Conservation (phyloP, 2,329 filamentous ascomycete genomes). For the Epichloe uncinata region DNA sequence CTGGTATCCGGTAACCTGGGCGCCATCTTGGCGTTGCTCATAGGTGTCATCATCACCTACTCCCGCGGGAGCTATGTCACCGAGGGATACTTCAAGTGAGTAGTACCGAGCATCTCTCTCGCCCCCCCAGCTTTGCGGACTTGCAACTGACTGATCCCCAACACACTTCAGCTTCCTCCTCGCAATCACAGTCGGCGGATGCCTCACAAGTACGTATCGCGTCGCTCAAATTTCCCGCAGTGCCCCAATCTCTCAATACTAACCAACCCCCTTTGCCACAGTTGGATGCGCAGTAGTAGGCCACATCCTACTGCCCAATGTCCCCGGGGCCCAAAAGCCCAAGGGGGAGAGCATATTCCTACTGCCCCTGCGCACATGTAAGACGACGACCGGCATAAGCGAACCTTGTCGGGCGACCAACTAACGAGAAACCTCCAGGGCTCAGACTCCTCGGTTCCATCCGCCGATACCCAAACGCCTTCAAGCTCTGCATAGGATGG, state of each 20-base stretch:
- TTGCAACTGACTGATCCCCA: background rate
- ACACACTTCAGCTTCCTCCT: conserved; percentile 7
- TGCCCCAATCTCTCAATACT: background rate
- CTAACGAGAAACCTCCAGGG: conserved; percentile 3
- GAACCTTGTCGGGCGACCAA: background rate
- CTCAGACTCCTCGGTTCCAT: conserved; percentile 9
- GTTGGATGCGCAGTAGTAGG: conserved; percentile 7
- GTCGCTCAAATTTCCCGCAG: background rate
- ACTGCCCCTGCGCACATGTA: conserved; percentile 9
- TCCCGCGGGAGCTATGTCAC: conserved; percentile 7
- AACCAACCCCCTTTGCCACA: background rate
- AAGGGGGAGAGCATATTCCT: conserved; percentile 7
- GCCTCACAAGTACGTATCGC: conserved; percentile 8
- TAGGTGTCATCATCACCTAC: conserved; percentile 11
- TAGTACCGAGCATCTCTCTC: background rate
- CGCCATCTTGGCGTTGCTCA: conserved; percentile 9
- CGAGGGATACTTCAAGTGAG: conserved; percentile 10
- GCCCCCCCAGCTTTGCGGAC: background rate
- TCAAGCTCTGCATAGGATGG: conserved; percentile 11
- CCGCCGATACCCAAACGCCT: conserved; percentile 10
- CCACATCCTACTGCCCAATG: conserved; percentile 8
- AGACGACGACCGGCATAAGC: background rate
- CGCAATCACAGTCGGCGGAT: conserved; percentile 9
- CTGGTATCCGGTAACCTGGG: conserved; percentile 9
- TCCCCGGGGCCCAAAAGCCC: conserved; percentile 8